Conservation (phyloP, 345 rosid genomes). For the Eucalyptus marginata region DNA sequence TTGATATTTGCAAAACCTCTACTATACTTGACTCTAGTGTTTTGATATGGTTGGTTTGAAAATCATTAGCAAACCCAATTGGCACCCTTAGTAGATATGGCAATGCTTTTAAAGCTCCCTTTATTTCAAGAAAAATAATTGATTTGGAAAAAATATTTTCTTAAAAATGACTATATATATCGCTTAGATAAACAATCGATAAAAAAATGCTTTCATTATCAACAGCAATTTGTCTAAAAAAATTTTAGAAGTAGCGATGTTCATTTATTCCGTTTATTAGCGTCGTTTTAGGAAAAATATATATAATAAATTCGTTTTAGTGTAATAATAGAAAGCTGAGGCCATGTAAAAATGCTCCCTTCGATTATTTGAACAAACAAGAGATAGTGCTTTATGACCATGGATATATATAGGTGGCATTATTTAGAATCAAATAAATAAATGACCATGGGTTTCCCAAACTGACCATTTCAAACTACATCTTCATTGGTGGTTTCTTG, state of each 20-base stretch:
- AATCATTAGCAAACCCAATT: background rate
- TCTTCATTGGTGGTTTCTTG: background rate
- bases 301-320: background rate
- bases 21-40: background rate
- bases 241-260: too few species aligned
- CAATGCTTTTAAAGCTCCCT: background rate
- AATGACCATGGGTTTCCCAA: background rate
- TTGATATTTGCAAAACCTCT: background rate
- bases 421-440: background rate
- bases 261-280: background rate
- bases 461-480: background rate
- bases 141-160: fast-evolving
- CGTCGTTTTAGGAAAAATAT: background rate
- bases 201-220: background rate
- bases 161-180: background rate
- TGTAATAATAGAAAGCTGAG: too few species aligned
- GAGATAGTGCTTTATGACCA: background rate
- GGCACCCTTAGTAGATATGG: background rate
- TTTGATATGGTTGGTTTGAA: background rate
- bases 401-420: background rate
- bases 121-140: background rate
- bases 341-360: background rate
- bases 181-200: background rate
- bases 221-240: background rate
- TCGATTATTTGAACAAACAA: background rate